A percentile compares a stretch with the other conserved stretches of the same genome.
phyloP scores from a whole-genome alignment of 148 eudicot species.

The Rhododendron vialii region DNA sequence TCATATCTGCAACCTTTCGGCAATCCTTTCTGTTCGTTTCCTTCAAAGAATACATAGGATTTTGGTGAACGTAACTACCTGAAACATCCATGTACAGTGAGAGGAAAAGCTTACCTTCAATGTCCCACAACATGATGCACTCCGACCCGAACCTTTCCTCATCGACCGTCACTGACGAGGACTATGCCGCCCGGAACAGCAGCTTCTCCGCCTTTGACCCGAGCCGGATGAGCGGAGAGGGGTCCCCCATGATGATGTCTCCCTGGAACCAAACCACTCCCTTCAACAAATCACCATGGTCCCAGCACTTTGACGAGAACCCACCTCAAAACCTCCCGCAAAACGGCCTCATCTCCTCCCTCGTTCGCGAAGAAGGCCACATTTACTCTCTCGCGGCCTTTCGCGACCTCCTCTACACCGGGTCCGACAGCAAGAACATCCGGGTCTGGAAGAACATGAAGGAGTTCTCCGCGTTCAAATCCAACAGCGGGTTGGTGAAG shows the following conservation, averaged over 20 bases:
- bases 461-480: conserved; percentile 42
- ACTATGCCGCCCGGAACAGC: conserved; percentile 21
- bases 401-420: conserved; percentile 33
- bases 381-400: conserved; percentile 43
- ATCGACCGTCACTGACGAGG: conserved; percentile 6
- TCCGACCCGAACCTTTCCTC: conserved; percentile 31
- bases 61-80: not conserved
- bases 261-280: conserved; percentile 43
- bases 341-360: conserved; percentile 37
- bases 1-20: conserved; percentile 4
- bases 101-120: conserved; percentile 8
- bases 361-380: conserved; percentile 54
- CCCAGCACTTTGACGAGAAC: conserved; percentile 8
- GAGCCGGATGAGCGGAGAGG: conserved; percentile 35
- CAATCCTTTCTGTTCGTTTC: not conserved
- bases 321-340: conserved; percentile 15
- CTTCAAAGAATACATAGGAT: not conserved
- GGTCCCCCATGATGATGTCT: conserved; percentile 57
- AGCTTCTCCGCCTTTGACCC: conserved; percentile 33
- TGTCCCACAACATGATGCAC: conserved; percentile 11
- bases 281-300: conserved; percentile 20
- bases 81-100: not conserved
- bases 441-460: conserved; percentile 47
- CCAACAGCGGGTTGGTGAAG: conserved; percentile 48
- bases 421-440: conserved; percentile 55